Conservation (phyloP, 805 yeast genomes). For the Teunomyces barrocoloradensis region DNA sequence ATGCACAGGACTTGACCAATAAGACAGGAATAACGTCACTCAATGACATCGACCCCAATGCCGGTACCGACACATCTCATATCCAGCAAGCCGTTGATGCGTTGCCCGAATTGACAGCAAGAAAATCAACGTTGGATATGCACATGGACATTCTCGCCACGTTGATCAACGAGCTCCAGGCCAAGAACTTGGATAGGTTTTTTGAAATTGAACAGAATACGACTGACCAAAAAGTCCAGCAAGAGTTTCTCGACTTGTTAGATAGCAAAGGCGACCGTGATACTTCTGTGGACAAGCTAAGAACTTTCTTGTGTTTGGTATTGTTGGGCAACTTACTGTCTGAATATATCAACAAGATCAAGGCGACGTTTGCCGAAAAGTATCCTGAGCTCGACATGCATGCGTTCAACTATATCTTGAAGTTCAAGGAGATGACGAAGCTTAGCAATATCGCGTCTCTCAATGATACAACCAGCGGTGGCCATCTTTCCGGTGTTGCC, state of each 20-base stretch:
- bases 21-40: constrained; percentile 71
- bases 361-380: constrained; percentile 51
- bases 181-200: constrained; percentile 83
- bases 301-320: constrained; percentile 82
- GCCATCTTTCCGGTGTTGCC: constrained; percentile 22
- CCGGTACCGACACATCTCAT: constrained; percentile 57
- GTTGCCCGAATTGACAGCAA: constrained; percentile 85
- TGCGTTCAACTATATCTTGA: constrained; percentile 71
- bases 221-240: constrained; percentile 56
- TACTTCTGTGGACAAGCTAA: constrained; percentile 72
- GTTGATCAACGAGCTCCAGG: constrained; percentile 76
- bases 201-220: constrained; percentile 92
- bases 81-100: constrained; percentile 87
- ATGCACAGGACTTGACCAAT: constrained; percentile 81
- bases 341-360: constrained; percentile 50
- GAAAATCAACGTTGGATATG: constrained; percentile 87
- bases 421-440: constrained; percentile 74
- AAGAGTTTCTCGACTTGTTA: constrained; percentile 59
- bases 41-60: constrained; percentile 66
- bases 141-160: constrained; percentile 95
- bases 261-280: constrained; percentile 53
- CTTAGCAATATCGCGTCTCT: constrained; percentile 26
- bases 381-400: constrained; percentile 55
- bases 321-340: constrained; percentile 40
- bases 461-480: constrained; percentile 26